These are phyloP conservation scores for Epicoccum sorghinum DNA, from an alignment of 2,329 filamentous ascomycete species.

Conservation along the genomic window DNA sequence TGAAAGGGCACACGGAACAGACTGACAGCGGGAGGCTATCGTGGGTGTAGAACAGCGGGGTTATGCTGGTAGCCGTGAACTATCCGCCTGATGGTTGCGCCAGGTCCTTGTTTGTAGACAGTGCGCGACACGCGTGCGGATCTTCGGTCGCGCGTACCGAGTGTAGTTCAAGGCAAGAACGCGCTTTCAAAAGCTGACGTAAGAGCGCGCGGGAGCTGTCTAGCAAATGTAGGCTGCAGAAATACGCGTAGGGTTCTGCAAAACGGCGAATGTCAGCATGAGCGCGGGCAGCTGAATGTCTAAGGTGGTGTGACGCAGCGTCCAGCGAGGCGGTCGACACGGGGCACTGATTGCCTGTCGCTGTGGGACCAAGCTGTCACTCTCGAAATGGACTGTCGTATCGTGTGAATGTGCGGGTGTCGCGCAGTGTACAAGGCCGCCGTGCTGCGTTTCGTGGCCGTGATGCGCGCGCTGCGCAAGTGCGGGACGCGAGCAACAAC, in stretches of 20 bases:
- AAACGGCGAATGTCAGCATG: conserved; percentile 47
- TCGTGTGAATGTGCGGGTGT: conserved; percentile 31
- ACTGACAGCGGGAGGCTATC: conserved; percentile 23
- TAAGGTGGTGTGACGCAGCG: conserved; percentile 25
- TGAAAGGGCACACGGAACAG: conserved; percentile 5
- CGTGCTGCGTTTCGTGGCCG: conserved; percentile 38
- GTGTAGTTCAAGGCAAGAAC: conserved; percentile 20
- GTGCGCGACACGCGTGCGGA: conserved; percentile 27
- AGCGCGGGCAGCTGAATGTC: conserved; percentile 32
- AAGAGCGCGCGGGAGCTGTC: conserved; percentile 32
- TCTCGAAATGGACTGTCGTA: conserved; percentile 37
- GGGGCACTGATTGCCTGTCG: conserved; percentile 37
- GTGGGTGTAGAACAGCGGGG: conserved; percentile 22
- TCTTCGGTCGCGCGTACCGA: conserved; percentile 34
- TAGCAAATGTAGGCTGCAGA: conserved; percentile 37
- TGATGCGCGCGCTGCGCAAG: conserved; percentile 30
- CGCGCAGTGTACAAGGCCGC: conserved; percentile 36
- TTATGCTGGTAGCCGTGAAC: conserved; percentile 28
- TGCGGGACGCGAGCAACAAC: conserved; percentile 31
- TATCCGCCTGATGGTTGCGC: conserved; percentile 23
- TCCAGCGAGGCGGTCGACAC: conserved; percentile 30
- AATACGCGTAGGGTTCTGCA: conserved; percentile 35
- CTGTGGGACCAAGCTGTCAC: conserved; percentile 48
- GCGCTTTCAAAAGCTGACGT: conserved; percentile 27
- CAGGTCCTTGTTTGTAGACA: conserved; percentile 11